Conservation (phyloP, 139 green algal species). For the Ostreobium quekettii region DNA sequence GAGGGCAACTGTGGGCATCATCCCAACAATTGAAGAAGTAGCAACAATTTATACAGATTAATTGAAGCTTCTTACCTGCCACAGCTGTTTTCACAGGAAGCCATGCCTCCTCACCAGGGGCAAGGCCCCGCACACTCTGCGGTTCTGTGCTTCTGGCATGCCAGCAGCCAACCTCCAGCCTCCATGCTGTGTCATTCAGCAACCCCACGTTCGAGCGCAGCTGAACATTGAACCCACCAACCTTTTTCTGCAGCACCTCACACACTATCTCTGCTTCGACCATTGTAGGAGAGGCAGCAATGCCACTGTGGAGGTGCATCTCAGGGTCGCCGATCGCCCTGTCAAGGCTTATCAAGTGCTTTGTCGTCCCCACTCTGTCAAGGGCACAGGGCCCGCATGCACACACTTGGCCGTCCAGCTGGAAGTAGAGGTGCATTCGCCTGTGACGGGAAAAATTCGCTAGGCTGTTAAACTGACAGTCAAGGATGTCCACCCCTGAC, state of each 20-base stretch:
- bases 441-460: background rate
- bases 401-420: background rate
- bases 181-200: slow-evolving; percentile 1
- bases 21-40: too few relatives aligned
- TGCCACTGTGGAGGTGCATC: too few relatives aligned
- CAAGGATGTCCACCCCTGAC: too few relatives aligned
- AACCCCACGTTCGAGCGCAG: background rate
- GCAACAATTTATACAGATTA: background rate
- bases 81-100: slow-evolving; percentile 12
- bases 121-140: background rate
- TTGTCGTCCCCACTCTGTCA: background rate
- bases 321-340: too few relatives aligned
- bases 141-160: background rate
- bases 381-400: background rate
- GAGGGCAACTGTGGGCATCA: too few relatives aligned
- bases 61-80: too few relatives aligned
- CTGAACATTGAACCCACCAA: background rate
- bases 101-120: background rate
- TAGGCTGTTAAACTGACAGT: too few relatives aligned
- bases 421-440: background rate
- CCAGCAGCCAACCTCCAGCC: slow-evolving; percentile 8
- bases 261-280: background rate
- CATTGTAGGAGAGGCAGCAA: background rate
- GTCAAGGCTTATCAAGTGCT: background rate
- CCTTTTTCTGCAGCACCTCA: background rate